phyloP scores from a whole-genome alignment of 78 protist genomes.

The Mantamonas sphyraenae region DNA sequence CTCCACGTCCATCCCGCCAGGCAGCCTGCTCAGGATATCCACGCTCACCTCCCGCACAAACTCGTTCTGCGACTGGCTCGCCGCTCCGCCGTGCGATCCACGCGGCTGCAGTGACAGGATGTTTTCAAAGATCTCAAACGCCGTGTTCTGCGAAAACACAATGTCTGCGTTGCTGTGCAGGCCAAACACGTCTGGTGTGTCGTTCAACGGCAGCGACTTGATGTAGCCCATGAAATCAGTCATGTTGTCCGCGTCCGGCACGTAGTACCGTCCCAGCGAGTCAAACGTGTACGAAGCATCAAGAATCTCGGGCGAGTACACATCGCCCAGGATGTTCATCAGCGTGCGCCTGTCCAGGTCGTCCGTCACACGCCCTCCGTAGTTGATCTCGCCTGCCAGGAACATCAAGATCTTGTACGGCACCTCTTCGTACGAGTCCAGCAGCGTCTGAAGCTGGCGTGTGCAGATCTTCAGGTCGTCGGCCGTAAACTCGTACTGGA shows the following conservation, averaged over 20 bases:
- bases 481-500: constrained; percentile 67
- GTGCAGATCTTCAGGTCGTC: constrained; percentile 53
- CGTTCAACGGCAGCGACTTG: constrained; percentile 46
- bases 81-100: no score
- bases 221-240: constrained; percentile 5
- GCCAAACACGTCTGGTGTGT: constrained; percentile 70
- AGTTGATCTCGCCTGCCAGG: constrained; percentile 72
- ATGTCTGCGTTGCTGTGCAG: constrained; percentile 85
- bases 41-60: constrained; percentile 12
- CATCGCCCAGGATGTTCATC: constrained; percentile 31
- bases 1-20: constrained; percentile 13
- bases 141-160: constrained; percentile 49
- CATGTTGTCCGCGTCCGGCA: constrained; percentile 3
- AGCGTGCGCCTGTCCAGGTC: constrained; percentile 74
- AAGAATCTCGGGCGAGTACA: constrained; percentile 32
- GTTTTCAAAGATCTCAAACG: constrained; percentile 23
- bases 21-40: constrained; percentile 35
- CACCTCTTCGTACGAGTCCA: constrained; percentile 53
- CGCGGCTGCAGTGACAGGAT: constrained; percentile 50
- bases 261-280: constrained; percentile 24
- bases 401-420: constrained; percentile 64
- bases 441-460: constrained; percentile 18
- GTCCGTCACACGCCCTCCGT: constrained; percentile 93
- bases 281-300: constrained; percentile 38
- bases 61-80: constrained; percentile 27